Conservation (phyloP, 2,329 filamentous ascomycete species). For the Claviceps cyperi region DNA sequence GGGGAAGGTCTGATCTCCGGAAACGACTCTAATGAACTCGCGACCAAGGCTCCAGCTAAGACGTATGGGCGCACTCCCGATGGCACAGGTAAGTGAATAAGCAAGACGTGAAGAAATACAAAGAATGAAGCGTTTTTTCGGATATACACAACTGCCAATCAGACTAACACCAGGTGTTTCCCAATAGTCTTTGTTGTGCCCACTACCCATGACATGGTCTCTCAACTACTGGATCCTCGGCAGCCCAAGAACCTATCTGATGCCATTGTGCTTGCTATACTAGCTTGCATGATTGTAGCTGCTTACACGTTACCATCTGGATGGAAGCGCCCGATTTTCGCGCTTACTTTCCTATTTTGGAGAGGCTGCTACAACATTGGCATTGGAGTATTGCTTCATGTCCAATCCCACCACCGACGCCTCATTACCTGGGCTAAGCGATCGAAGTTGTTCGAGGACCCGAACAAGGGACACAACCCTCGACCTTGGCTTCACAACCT, state of each 20-base stretch:
- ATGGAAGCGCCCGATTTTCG: conserved; percentile 64
- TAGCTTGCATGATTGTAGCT: conserved; percentile 58
- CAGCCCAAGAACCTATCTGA: conserved; percentile 94
- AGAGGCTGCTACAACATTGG: conserved; percentile 83
- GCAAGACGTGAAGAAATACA: not conserved
- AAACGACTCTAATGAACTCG: conserved; percentile 3
- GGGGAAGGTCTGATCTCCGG: not conserved
- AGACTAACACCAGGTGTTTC: conserved; percentile 6
- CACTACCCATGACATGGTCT: conserved; percentile 97
- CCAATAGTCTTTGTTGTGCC: conserved; percentile 80
- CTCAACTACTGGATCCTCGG: conserved; percentile 83
- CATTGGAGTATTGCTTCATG: conserved; percentile 77
- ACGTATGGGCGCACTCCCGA: conserved; percentile 85
- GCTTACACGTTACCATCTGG: conserved; percentile 58
- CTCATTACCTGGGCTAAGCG: conserved; percentile 80
- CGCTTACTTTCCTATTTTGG: conserved; percentile 81
- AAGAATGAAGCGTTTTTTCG: not conserved
- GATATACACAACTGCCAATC: not conserved
- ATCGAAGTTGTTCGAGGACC: conserved; percentile 74
- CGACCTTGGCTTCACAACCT: conserved; percentile 69
- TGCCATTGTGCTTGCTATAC: conserved; percentile 59
- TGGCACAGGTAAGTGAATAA: conserved; percentile 58
- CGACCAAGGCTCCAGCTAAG: conserved; percentile 28
- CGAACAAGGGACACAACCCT: conserved; percentile 65
- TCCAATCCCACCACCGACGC: conserved; percentile 79